Base-by-base conservation (phyloP, 139 green algal genomes). In the Bryopsis sp. region DNA sequence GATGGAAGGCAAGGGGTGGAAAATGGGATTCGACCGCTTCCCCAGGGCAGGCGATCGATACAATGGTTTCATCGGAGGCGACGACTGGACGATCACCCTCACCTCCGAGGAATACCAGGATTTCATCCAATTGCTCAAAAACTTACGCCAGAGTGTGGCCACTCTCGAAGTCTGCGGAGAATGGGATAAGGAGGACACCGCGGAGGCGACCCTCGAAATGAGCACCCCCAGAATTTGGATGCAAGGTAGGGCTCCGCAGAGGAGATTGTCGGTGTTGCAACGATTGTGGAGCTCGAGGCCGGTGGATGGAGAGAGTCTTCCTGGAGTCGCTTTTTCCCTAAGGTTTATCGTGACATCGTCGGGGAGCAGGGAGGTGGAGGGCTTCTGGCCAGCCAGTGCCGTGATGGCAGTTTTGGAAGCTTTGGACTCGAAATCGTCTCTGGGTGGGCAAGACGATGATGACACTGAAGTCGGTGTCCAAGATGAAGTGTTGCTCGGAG, bases 101-200 rank as follows among this genome's bases (percentile, higher is more conserved):
- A 68, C 68, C 5, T 39, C 37, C 31, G 39, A 64, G 29, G 74
- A 79, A 39, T 76, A 69, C 46, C 62, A 58, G 28, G 74, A 79
- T 68, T 47, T 34, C 46, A 5, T 58, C 26, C 64, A 79, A 64
- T 31, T 76, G 47, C 61, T 79, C 48, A 68, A 73, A 31, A 79
- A 75, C 68, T 60, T 79, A 28, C 37, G 58, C 47, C 68, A 48
- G 8, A 72, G 74, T 28, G 61, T 79, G 0, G 38, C 60, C 1
- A 79, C 74, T 29, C 74, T 79, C 2, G 36, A 79, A 29, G 71
- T 79, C 2, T 79, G 74, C 50, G 74, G 74, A 6, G 50, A 73
- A 8, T 79, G 74, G 74, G 46, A 58, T 24, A n/a, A 57, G 33
- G 48, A 64, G 19, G 68, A 59, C 2, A 58, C 39, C n/a, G 63